phyloP scores from a whole-genome alignment of 176 grass and related monocot genomes.

The Calamus simplicifolius region DNA sequence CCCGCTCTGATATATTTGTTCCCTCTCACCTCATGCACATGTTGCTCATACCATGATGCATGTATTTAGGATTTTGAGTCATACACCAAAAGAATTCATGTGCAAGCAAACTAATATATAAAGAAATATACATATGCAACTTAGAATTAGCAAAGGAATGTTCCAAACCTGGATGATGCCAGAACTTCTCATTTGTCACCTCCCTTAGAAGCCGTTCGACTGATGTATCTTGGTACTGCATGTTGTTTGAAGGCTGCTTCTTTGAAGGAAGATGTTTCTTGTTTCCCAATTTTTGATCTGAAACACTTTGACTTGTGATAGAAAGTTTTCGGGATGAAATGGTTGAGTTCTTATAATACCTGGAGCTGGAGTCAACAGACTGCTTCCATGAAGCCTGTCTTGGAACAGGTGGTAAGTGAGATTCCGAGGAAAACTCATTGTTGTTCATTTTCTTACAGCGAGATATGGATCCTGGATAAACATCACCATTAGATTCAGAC shows the following conservation, averaged over 20 bases:
- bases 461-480: constrained; percentile 31
- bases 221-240: constrained; percentile 77
- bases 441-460: constrained; percentile 43
- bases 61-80: too few relatives aligned
- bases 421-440: constrained; percentile 41
- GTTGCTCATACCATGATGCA: too few relatives aligned
- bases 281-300: constrained; percentile 54
- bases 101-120: too few relatives aligned
- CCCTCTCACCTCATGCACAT: too few relatives aligned
- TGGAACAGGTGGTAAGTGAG: constrained; percentile 23
- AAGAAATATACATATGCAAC: too few relatives aligned
- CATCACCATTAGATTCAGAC: constrained; percentile 69
- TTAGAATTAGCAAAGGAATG: neutral
- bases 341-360: constrained; percentile 40
- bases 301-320: constrained; percentile 37
- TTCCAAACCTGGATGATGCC: constrained; percentile 90
- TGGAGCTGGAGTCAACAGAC: constrained; percentile 53
- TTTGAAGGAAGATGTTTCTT: constrained; percentile 79
- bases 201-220: constrained; percentile 88
- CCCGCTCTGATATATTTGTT: too few relatives aligned
- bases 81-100: too few relatives aligned
- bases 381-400: constrained; percentile 59
- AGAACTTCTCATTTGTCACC: constrained; percentile 96
- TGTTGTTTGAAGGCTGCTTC: constrained; percentile 57
- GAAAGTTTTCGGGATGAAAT: constrained; percentile 37